These are phyloP conservation scores for Blastobotrys petasosporus DNA, from an alignment of 1,139 yeast species.

Conservation along the genomic window DNA sequence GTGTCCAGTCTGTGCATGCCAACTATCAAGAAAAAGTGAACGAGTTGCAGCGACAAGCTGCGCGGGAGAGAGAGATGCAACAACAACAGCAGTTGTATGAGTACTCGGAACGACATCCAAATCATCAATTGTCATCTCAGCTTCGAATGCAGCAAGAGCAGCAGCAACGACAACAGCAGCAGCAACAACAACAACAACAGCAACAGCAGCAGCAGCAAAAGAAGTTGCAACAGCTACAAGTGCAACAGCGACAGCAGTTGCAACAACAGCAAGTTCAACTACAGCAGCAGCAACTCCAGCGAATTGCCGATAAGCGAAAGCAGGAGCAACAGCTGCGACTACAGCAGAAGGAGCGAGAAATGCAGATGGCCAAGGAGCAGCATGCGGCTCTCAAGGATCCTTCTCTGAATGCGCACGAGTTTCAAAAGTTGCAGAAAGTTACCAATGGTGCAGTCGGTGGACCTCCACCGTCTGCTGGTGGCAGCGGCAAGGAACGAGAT, in stretches of 20 bases:
- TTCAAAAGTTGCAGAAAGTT: slow-evolving; percentile 31
- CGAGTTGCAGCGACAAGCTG: slow-evolving; percentile 17
- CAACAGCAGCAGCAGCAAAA: slow-evolving; percentile 18
- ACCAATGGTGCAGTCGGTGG: slow-evolving; percentile 30
- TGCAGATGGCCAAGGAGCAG: slow-evolving; percentile 16
- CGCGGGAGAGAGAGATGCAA: slow-evolving; percentile 17
- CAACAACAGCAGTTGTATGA: slow-evolving; percentile 14
- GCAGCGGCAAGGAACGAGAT: slow-evolving; percentile 34
- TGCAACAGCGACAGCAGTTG: slow-evolving; percentile 12
- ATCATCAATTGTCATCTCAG: slow-evolving; percentile 12
- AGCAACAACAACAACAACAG: slow-evolving; percentile 17
- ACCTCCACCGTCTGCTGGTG: slow-evolving; percentile 13
- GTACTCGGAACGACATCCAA: slow-evolving; percentile 14
- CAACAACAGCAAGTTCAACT: slow-evolving; percentile 16
- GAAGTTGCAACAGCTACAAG: slow-evolving; percentile 17
- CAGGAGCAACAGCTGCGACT: slow-evolving; percentile 16
- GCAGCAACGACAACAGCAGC: slow-evolving; percentile 12
- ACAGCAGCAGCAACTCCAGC: slow-evolving; percentile 14
- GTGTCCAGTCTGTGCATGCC: slow-evolving; percentile 33
- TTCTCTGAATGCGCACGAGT: slow-evolving; percentile 22
- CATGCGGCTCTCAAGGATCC: slow-evolving; percentile 11
- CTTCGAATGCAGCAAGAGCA: slow-evolving; percentile 17
- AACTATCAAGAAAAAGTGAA: slow-evolving; percentile 18
- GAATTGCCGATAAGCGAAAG: slow-evolving; percentile 12
- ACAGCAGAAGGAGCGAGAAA: slow-evolving; percentile 16